Base-by-base conservation (phyloP, 768 basidiomycete genomes). In the Rhodotorula babjevae region DNA sequence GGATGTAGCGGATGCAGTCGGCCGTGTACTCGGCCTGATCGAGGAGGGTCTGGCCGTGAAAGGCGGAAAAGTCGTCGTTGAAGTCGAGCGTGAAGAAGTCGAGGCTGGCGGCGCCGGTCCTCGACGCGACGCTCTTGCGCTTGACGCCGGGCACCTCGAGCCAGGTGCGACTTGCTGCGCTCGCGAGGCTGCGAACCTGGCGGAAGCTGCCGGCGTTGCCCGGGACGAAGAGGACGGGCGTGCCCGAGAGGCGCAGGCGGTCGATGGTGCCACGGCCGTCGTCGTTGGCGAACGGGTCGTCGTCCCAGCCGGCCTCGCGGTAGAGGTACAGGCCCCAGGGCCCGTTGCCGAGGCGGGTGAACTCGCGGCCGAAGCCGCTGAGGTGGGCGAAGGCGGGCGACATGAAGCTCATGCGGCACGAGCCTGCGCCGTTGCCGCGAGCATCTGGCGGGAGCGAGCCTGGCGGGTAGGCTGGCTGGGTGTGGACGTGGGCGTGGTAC, bases 31-130 rank as follows among this genome's bases (percentile, higher is more conserved):
- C 80, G 31, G 88, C 89, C 81, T 99, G 90, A 10, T 91, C 86
- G 71, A 88, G 85, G 19, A 98, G 84, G 0, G 95, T 98, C 0
- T 89, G 85, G 0, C 92, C 92, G 82, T 97, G 92, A 77, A 98
- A 91, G 0, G 96, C 96, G 16, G 93, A 93, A 47, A 97, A 86
- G 77, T 97, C 96, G 81, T 97, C 96, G 78, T 97, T 96, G 83
- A 93, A 94, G 79, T 98, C 94, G 77, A 92, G 93, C 27, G 95
- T 85, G 79, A 89, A 99, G 78, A 97, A 87, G 81, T 98, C 95
- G 7, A 96, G 80, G 3, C 87, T 84, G 68, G 85, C 86, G 58
- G 85, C 72, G 1, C 68, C 78, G 40, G 84, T 82, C 50, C 83
- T 76, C n/a, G 86, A 7, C 82, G 79, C 10, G 31, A 84, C 67